A percentile compares a stretch with the other conserved stretches of the same genome.
Evolutionary conservation across 108 stramenopile species (phyloP).

Genomic region (Skeletonema potamos): DNA sequence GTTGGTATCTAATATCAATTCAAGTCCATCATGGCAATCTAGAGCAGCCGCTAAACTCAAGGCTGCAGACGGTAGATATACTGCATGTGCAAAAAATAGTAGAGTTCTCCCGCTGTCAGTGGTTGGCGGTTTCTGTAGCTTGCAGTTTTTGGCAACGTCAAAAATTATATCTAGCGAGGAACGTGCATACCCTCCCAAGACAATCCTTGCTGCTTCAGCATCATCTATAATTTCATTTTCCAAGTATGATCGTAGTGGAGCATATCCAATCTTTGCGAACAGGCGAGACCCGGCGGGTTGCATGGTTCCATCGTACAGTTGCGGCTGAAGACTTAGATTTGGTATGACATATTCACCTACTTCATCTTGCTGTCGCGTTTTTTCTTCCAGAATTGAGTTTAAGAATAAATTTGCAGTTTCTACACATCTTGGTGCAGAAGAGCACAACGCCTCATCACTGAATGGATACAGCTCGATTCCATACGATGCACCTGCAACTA

Average conservation of each 20-base stretch:
- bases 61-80: constrained; percentile 53
- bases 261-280: constrained; percentile 53
- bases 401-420: constrained; percentile 55
- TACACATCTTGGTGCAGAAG: constrained; percentile 51
- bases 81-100: constrained; percentile 50
- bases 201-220: constrained; percentile 13
- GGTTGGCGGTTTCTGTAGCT: background rate
- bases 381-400: background rate
- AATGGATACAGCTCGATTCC: constrained; percentile 40
- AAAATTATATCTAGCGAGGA: constrained; percentile 18
- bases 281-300: constrained; percentile 48
- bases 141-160: background rate
- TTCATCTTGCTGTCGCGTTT: background rate
- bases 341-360: background rate
- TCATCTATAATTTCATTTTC: constrained; percentile 29
- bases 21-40: constrained; percentile 26
- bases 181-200: constrained; percentile 47
- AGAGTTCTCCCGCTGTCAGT: constrained; percentile 13
- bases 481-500: constrained; percentile 44
- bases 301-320: constrained; percentile 52
- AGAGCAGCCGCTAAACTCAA: constrained; percentile 34
- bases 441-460: constrained; percentile 24
- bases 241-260: constrained; percentile 47
- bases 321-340: background rate
- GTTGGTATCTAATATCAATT: constrained; percentile 35